A percentile compares a stretch with the other conserved stretches of the same genome.
Evolutionary conservation across 768 basidiomycete genomes (phyloP).

Genomic region (Suillus subaureus): DNA sequence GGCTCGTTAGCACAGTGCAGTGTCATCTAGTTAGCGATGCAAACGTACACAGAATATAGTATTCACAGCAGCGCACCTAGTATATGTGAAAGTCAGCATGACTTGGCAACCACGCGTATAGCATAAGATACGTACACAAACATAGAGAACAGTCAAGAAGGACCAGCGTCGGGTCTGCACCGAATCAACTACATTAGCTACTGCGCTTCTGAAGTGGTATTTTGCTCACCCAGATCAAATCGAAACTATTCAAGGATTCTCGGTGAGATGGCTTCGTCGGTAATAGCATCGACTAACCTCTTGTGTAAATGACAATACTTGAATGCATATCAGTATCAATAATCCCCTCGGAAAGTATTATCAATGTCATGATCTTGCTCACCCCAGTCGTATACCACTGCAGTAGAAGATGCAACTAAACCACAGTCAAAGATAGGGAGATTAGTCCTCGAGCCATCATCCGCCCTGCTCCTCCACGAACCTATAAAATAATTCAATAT

Average conservation of each 20-base stretch:
- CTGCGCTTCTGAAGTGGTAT: neutral
- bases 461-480: neutral
- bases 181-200: neutral
- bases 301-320: neutral
- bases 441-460: neutral
- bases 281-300: neutral
- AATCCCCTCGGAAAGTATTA: neutral
- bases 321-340: neutral
- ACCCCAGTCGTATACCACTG: neutral
- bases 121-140: neutral
- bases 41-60: neutral
- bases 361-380: no score
- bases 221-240: neutral
- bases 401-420: slow-evolving; percentile 1
- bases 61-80: neutral
- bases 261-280: neutral
- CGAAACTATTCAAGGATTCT: neutral
- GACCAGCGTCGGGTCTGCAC: neutral
- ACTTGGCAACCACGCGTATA: neutral
- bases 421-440: neutral
- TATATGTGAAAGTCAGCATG: neutral
- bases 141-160: neutral
- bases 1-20: neutral
- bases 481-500: neutral
- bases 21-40: neutral